Evolutionary conservation across 345 rosid species (phyloP).

Genomic region (Garcia nutans): DNA sequence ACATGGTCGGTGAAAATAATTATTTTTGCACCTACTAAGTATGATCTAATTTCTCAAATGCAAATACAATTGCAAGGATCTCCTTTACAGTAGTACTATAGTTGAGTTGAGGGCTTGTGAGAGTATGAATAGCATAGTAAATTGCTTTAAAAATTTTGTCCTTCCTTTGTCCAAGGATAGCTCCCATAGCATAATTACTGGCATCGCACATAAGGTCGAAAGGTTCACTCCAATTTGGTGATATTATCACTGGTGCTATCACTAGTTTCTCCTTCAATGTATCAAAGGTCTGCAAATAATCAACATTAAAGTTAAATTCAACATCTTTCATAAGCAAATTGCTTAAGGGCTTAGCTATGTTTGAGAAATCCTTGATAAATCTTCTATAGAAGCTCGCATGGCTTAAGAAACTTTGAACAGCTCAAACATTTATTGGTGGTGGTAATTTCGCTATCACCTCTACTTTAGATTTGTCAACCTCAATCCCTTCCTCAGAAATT

Average conservation of each 20-base stretch:
- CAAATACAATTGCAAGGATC: neutral
- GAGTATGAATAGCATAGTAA: neutral
- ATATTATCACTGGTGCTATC: neutral
- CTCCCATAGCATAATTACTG: neutral
- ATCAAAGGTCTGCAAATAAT: neutral
- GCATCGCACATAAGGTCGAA: constrained; percentile 2
- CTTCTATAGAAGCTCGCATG: too few relatives aligned
- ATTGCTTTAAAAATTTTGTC: neutral
- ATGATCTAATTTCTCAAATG: neutral
- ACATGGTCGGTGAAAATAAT: neutral
- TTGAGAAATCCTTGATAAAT: too few relatives aligned
- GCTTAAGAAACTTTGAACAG: too few relatives aligned
- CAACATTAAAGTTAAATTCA: neutral
- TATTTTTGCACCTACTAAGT: too few relatives aligned
- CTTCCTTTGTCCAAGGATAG: neutral
- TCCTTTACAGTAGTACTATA: neutral
- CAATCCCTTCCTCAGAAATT: too few relatives aligned
- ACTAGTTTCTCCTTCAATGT: neutral
- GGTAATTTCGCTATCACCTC: too few relatives aligned
- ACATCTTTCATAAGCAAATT: too few relatives aligned
- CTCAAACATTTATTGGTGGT: too few relatives aligned
- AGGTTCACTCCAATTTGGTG: neutral
- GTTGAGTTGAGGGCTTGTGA: too few relatives aligned
- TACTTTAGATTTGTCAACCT: too few relatives aligned
- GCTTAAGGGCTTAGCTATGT: too few relatives aligned